Base-by-base conservation (phyloP, 257 asterid genomes). In the Solanum tarijense region DNA sequence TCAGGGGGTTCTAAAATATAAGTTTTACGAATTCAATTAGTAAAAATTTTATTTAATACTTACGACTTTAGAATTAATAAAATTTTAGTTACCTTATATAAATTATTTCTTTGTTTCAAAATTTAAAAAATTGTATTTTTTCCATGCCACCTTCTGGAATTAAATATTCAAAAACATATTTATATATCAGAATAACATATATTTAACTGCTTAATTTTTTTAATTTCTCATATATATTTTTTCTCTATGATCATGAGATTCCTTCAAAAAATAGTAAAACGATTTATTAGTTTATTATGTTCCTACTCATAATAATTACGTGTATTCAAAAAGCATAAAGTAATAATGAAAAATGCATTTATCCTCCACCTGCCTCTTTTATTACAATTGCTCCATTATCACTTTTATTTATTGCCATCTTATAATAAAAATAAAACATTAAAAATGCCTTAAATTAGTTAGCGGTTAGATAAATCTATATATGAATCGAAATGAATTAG, bases 401-500 rank as follows among this genome's bases (percentile, higher is more conserved):
- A n/a, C 36, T 78, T 76, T 6, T 25, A 23, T 38, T 21, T 36
- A 9, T 21, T 11, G 5, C 20, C 29, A 35, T 74, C 31, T 74
- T 27, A 27, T 8, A 35, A 72, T 72, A 32, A 74, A 74, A 72
- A 35, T 10, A 20, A 6, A 4, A 6, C 36, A 78, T 0, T 78
- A n/a, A 39, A 39, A 23, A 39, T 39, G 11, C 2, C 60, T 78
- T 39, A 39, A 38, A 39, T 76, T 76, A 12, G 62, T n/a, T 13
- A 39, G 60, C 60, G 2, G 3, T 38, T 36, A 36, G 29, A 32
- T 35, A 35, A 34, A 74, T 2, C 10, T 38, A 34, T 74, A 35
- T 12, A 0, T 25, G 21, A 66, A 66, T 2, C 3, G 13, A 9
- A 0, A 9, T 9, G 12, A 58, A 21, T 58, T 0, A 20, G 2